Evolutionary conservation across 2,329 filamentous ascomycete genomes (phyloP).

Genomic region (Aspergillus intermedius): DNA sequence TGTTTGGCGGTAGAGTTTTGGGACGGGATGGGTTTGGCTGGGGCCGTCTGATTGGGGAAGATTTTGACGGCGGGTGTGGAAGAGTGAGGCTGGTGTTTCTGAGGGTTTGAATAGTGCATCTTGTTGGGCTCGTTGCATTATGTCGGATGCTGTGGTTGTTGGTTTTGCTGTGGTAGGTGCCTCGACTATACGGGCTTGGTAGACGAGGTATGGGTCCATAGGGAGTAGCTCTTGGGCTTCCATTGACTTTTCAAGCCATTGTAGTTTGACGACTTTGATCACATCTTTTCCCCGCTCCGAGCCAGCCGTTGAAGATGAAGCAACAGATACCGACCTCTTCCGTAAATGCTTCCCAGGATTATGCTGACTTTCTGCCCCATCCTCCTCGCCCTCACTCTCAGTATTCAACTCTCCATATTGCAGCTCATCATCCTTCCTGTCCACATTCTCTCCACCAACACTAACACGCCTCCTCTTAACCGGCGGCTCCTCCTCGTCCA

Average conservation of each 20-base stretch:
- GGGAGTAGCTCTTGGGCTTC: conserved; percentile 39
- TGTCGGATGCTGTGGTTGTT: conserved; percentile 17
- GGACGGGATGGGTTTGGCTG: conserved; percentile 23
- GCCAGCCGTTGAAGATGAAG: conserved; percentile 2
- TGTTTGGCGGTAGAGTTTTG: conserved; percentile 57
- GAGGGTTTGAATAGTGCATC: conserved; percentile 30
- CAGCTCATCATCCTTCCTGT: neutral
- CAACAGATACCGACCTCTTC: neutral
- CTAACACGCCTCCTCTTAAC: conserved; percentile 22
- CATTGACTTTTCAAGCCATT: conserved; percentile 50
- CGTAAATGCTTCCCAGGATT: conserved; percentile 6
- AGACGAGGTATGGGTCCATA: conserved; percentile 46
- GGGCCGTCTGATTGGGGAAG: conserved; percentile 12
- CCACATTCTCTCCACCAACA: neutral
- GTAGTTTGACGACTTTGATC: conserved; percentile 47
- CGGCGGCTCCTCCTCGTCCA: conserved; percentile 7
- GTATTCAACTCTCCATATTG: conserved; percentile 8
- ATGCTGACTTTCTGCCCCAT: conserved; percentile 11
- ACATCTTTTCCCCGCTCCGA: conserved; percentile 15
- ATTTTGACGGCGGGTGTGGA: neutral
- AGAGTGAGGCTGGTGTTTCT: conserved; percentile 6
- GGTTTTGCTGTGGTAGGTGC: conserved; percentile 14
- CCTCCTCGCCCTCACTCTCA: conserved; percentile 25
- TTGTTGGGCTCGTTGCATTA: conserved; percentile 51
- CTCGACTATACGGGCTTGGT: conserved; percentile 42